A percentile compares a stretch with the other conserved stretches of the same genome.
Conservation (phyloP, 768 basidiomycete genomes). For the Mycena haematopus region DNA sequence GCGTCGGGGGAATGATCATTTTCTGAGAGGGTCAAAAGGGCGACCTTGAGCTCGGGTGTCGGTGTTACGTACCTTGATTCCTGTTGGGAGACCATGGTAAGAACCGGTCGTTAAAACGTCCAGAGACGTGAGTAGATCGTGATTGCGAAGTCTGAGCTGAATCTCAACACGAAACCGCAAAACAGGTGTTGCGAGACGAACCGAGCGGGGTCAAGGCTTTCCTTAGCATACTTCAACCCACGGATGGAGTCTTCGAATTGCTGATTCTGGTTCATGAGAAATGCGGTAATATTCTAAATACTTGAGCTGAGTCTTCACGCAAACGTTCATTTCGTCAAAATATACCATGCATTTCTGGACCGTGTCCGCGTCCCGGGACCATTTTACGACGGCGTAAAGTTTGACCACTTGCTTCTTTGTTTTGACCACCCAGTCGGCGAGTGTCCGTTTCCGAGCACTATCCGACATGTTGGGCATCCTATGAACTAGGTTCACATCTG, state of each 20-base stretch:
- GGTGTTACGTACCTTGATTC: constrained; percentile 66
- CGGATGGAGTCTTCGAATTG: constrained; percentile 78
- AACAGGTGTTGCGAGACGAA: constrained; percentile 37
- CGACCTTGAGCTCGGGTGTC: constrained; percentile 8
- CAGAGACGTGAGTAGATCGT: constrained; percentile 90
- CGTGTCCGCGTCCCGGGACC: constrained; percentile 84
- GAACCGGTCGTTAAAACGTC: constrained; percentile 88
- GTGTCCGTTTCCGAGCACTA: constrained; percentile 73
- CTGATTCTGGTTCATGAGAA: constrained; percentile 83
- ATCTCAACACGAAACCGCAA: constrained; percentile 7
- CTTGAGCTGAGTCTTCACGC: constrained; percentile 13
- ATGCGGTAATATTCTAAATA: constrained; percentile 81
- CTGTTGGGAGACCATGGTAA: constrained; percentile 81
- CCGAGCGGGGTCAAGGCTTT: constrained; percentile 81
- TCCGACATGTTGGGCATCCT: constrained; percentile 88
- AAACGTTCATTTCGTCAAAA: constrained; percentile 16
- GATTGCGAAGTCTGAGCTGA: constrained; percentile 78
- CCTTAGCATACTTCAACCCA: constrained; percentile 68
- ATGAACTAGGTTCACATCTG: constrained; percentile 5
- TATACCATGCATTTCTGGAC: constrained; percentile 87
- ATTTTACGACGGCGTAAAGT: constrained; percentile 84
- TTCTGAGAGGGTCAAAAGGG: constrained; percentile 52
- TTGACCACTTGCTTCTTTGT: constrained; percentile 91
- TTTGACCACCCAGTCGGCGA: constrained; percentile 91
- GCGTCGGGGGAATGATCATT: constrained; percentile 67